Conservation (phyloP, 441 rosid species). For the Isatis lusitanica region DNA sequence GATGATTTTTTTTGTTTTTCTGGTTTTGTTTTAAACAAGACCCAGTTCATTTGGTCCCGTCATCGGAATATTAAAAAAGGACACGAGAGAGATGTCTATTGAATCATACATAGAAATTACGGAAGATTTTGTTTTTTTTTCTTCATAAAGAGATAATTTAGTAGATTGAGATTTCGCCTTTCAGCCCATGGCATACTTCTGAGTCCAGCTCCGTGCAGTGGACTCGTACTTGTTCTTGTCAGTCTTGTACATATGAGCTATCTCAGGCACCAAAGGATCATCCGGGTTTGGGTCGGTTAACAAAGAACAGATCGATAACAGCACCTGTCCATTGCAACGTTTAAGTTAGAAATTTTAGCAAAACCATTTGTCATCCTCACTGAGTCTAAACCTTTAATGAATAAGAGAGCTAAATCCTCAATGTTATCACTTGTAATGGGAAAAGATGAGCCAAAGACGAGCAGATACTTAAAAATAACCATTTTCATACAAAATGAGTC, state of each 20-base stretch:
- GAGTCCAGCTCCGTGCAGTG: constrained; percentile 61
- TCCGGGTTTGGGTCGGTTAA: constrained; percentile 58
- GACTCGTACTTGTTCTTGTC: constrained; percentile 60
- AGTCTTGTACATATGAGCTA: constrained; percentile 65
- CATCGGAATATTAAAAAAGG: constrained; percentile 15
- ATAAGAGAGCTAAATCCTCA: not conserved
- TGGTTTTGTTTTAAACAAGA: constrained; percentile 18
- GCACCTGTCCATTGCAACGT: constrained; percentile 37
- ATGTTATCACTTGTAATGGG: not conserved
- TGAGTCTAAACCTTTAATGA: not conserved
- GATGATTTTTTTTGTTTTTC: not conserved
- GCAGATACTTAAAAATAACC: not conserved
- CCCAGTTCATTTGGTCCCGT: constrained; percentile 27
- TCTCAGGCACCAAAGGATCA: constrained; percentile 56
- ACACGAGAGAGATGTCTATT: constrained; percentile 27
- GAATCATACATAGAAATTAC: constrained; percentile 36
- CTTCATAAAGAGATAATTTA: constrained; percentile 27
- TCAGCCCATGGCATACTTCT: constrained; percentile 60
- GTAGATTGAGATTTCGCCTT: not conserved
- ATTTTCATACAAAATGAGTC: not conserved
- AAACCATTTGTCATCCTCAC: not conserved
- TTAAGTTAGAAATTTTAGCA: not conserved
- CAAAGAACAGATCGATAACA: constrained; percentile 54
- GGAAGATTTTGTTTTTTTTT: constrained; percentile 7
- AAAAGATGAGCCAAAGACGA: not conserved